Evolutionary conservation across 768 basidiomycete genomes (phyloP), one percentile per base, ranked within the genome.

Genomic region (Hericium erinaceus): DNA sequence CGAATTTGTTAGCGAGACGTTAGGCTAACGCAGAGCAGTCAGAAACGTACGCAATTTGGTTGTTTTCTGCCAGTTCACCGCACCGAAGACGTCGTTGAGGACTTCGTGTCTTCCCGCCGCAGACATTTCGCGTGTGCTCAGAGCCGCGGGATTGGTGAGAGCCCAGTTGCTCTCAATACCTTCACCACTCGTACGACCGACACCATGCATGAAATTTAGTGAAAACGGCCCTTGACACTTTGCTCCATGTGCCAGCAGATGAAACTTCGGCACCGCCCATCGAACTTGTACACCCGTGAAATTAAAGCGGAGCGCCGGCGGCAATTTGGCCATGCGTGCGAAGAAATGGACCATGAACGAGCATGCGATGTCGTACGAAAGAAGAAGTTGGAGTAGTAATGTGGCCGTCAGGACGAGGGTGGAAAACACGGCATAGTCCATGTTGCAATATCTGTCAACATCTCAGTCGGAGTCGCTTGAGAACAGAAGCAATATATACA

Each of bases 101-200:
- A 55, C 38, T 24, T 65, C 60, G 12, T 61, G 52, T 3, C 59
- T 50, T 9, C 46, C 48, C 2, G 54, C 61, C 3, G 48, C 41
- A 24, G 33, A 48, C 64, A 63, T 64, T 46, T 66, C 61, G 1
- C 54, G 49, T 4, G 58, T 61, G 15, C 51, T 57, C 13, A 48
- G 39, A 1, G 57, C 57, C 6, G 54, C 38, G 2, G 44, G 15
- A 46, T 64, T 64, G 10, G 57, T 16, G 12, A 55, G 24, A 12
- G 64, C 26, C 64, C 65, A 66, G 7, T 44, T 52, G 2, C 60
- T 33, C 53, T 67, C 64, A 2, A 64, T 56, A 12, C 46, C 57
- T 51, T 67, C 65, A 1, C 66, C 66, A 51, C 63, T 58, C 11
- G 57, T 59, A 6, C 57, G 44, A 22, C 22, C 22, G 22, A 22